Evolutionary conservation across 768 basidiomycete species (phyloP).

Genomic region (Auricularia auricula-judae): DNA sequence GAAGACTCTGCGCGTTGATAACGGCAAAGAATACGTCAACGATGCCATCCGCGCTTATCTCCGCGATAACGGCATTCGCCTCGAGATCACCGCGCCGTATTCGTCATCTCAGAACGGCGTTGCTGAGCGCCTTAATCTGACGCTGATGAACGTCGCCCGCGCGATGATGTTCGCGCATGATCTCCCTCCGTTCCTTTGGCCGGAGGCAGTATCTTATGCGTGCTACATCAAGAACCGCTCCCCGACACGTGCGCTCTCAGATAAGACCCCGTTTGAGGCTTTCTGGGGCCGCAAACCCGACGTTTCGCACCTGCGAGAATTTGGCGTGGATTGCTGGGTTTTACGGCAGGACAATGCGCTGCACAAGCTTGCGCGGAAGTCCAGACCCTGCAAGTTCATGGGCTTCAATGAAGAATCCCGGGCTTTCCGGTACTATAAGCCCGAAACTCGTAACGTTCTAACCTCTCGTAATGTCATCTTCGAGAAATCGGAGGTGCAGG

Average conservation of each 20-base stretch:
- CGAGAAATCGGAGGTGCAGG: not conserved
- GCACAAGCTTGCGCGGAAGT: not conserved
- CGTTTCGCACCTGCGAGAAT: constrained; percentile 13
- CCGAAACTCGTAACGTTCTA: not conserved
- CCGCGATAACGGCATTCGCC: constrained; percentile 6
- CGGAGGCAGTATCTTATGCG: not conserved
- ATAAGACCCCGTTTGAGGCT: constrained; percentile 15
- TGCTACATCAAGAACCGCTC: constrained; percentile 5
- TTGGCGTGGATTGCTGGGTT: constrained; percentile 12
- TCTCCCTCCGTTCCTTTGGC: not conserved
- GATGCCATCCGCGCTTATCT: constrained; percentile 10
- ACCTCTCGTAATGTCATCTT: not conserved
- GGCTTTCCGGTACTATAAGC: not conserved
- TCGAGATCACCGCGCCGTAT: constrained; percentile 19
- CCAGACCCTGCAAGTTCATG: not conserved
- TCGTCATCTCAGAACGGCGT: constrained; percentile 28
- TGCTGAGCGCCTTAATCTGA: not conserved
- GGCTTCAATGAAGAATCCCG: not conserved
- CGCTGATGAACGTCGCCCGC: not conserved
- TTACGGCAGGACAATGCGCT: not conserved
- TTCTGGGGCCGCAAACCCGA: constrained; percentile 15
- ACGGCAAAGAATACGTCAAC: constrained; percentile 15
- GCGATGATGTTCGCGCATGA: constrained; percentile 2
- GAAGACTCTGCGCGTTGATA: constrained; percentile 11
- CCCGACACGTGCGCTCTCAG: not conserved